Evolutionary conservation across 2,329 filamentous ascomycete genomes (phyloP), one percentile per base, ranked within the genome.

Genomic region (Alternaria ethzedia): DNA sequence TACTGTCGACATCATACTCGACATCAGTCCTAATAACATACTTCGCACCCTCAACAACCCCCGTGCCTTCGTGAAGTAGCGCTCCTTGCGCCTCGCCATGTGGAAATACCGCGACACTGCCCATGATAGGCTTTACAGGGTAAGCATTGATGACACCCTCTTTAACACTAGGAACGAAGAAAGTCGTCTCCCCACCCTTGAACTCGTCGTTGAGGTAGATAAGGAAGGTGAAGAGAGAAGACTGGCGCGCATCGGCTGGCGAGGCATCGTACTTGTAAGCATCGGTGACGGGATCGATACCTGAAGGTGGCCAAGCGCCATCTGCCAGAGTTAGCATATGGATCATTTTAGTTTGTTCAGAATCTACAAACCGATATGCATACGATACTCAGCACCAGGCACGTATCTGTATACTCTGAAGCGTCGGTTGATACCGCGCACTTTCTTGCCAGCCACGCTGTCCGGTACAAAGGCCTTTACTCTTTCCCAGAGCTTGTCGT

Each of bases 341-440:
- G 4, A 20, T 36, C 49, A 6, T 13, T 4, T n/a, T 51, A 13
- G 6, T 1, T 41, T 23, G 15, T 11, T 10, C n/a, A 4, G 9
- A 41, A 41, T 23, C 83, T 9, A 68, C 67, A 25, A 32, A 76
- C 74, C 74, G 62, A 92, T 91, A 67, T 92, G 90, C 62, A 86
- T 88, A 8, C 90, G 82, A 71, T 92, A 92, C 74, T 92, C 90
- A 0, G 90, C 90, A 1, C 90, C 90, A 2, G 90, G 89, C 0
- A 92, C 89, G 62, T 92, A 92, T 70, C 90, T 84, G 67, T 92
- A 92, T 0, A 92, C 89, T 17, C 90, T 84, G 80, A 92, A 92
- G 6, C 90, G 85, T 1, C 90, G 83, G 70, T 92, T 92, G 59
- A 92, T 81, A 0, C 90, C 89, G 5, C 89, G 83, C 0, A 86